A percentile compares a stretch with the other conserved stretches of the same genome.
Conservation (phyloP, 371 early-diverging fungal species). For the Mortierella sp. region DNA sequence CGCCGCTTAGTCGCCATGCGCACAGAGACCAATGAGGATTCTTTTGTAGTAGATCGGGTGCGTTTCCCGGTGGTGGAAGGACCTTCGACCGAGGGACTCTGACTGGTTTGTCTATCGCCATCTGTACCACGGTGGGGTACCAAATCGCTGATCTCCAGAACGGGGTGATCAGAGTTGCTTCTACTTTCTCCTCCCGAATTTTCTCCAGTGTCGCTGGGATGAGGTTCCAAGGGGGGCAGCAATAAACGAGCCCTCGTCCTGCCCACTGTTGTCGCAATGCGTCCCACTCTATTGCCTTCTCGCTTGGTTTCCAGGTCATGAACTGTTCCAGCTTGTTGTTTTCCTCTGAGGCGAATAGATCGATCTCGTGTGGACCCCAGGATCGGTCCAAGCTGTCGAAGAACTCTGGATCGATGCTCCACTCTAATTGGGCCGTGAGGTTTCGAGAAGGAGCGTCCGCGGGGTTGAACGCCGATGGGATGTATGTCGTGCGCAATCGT, state of each 20-base stretch:
- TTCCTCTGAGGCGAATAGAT: constrained; percentile 4
- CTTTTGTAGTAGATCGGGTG: constrained; percentile 12
- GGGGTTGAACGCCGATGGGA: not conserved
- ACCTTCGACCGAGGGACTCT: constrained; percentile 8
- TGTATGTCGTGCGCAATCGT: not conserved
- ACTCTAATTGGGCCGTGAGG: not conserved
- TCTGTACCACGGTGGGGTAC: constrained; percentile 5
- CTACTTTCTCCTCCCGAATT: constrained; percentile 8
- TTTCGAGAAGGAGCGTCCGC: not conserved
- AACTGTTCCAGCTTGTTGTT: constrained; percentile 2
- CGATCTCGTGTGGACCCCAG: not conserved
- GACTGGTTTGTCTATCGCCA: constrained; percentile 2
- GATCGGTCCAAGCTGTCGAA: not conserved
- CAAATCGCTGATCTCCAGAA: constrained; percentile 16
- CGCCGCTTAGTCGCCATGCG: constrained; percentile 16
- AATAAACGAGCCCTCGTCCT: not conserved
- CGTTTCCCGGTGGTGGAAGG: constrained; percentile 14
- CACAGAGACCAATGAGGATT: constrained; percentile 13
- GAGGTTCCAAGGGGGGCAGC: constrained; percentile 29
- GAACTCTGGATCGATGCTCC: not conserved
- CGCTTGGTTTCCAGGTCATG: not conserved
- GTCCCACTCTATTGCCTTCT: not conserved
- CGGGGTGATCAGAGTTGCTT: constrained; percentile 17
- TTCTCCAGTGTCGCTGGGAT: constrained; percentile 16
- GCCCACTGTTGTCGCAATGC: not conserved